Evolutionary conservation across 2,329 filamentous ascomycete genomes (phyloP).

Genomic region (Alternaria postmessia): DNA sequence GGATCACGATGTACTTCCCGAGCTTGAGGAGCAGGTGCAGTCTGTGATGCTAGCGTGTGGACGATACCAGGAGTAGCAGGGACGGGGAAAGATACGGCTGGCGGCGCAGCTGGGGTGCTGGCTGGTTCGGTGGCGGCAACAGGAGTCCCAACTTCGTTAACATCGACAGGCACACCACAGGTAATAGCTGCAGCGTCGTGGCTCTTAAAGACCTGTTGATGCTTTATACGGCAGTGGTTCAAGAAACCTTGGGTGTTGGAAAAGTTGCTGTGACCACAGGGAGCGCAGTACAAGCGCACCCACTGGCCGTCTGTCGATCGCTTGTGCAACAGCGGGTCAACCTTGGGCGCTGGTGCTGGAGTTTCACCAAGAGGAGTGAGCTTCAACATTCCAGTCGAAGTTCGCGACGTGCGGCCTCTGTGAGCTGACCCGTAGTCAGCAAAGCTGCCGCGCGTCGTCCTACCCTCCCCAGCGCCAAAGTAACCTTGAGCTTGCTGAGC

Average conservation of each 20-base stretch:
- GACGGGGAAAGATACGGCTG: slow-evolving; percentile 40
- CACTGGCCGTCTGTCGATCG: slow-evolving; percentile 81
- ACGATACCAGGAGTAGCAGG: slow-evolving; percentile 44
- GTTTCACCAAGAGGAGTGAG: slow-evolving; percentile 53
- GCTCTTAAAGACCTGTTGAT: slow-evolving; percentile 91
- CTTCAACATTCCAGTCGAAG: slow-evolving; percentile 61
- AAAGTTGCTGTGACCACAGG: slow-evolving; percentile 90
- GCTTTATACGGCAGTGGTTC: slow-evolving; percentile 97
- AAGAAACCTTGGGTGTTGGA: slow-evolving; percentile 98
- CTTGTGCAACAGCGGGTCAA: slow-evolving; percentile 83
- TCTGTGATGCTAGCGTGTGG: slow-evolving; percentile 45
- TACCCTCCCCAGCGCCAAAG: slow-evolving; percentile 66
- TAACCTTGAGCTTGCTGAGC: slow-evolving; percentile 48
- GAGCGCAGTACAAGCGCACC: slow-evolving; percentile 87
- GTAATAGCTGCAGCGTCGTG: slow-evolving; percentile 92
- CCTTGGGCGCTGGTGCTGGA: slow-evolving; percentile 65
- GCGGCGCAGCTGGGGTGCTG: slow-evolving; percentile 36
- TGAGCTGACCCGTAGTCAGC: slow-evolving; percentile 60
- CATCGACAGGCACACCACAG: slow-evolving; percentile 83
- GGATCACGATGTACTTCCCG: slow-evolving; percentile 45
- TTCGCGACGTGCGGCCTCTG: slow-evolving; percentile 66
- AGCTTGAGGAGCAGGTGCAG: slow-evolving; percentile 36
- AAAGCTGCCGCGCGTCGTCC: slow-evolving; percentile 80
- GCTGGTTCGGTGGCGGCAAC: slow-evolving; percentile 44
- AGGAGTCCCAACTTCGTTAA: slow-evolving; percentile 61